phyloP scores from a whole-genome alignment of 2,329 filamentous ascomycete species.

The Curvularia lunata region DNA sequence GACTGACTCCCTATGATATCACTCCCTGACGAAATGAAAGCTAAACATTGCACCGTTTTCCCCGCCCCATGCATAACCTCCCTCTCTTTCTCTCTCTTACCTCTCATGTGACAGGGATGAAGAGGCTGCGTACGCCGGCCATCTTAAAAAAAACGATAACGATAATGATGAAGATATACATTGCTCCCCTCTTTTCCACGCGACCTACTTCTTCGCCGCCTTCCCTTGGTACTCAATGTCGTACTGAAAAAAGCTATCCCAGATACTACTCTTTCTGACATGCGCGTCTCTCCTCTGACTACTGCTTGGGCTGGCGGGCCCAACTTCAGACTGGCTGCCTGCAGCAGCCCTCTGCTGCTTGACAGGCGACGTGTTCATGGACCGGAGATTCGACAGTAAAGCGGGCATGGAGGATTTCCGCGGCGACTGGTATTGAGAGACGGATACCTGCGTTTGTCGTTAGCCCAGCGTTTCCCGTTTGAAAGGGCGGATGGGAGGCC shows the following conservation, averaged over 20 bases:
- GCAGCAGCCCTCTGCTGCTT: constrained; percentile 24
- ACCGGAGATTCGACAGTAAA: constrained; percentile 18
- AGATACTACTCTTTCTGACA: constrained; percentile 43
- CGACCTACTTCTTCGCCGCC: constrained; percentile 39
- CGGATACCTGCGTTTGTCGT: constrained; percentile 16
- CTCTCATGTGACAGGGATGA: too few relatives aligned
- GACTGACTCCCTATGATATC: too few relatives aligned
- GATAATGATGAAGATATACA: not conserved
- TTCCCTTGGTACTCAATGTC: constrained; percentile 50
- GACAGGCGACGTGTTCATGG: constrained; percentile 22
- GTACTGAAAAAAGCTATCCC: constrained; percentile 50
- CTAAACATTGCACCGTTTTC: too few relatives aligned
- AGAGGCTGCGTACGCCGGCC: too few relatives aligned
- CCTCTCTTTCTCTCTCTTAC: too few relatives aligned
- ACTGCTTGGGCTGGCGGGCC: constrained; percentile 20
- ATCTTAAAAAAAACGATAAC: too few relatives aligned
- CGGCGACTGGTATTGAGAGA: constrained; percentile 22
- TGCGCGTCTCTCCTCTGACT: constrained; percentile 27
- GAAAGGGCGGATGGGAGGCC: constrained; percentile 26
- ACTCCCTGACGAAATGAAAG: too few relatives aligned
- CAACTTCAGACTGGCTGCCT: constrained; percentile 25
- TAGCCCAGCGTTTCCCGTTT: constrained; percentile 11
- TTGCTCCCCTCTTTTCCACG: too few relatives aligned
- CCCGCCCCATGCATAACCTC: too few relatives aligned
- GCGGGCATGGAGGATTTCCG: constrained; percentile 22